Conservation (phyloP, 768 basidiomycete species). For the Dacryopinax spathularia region DNA sequence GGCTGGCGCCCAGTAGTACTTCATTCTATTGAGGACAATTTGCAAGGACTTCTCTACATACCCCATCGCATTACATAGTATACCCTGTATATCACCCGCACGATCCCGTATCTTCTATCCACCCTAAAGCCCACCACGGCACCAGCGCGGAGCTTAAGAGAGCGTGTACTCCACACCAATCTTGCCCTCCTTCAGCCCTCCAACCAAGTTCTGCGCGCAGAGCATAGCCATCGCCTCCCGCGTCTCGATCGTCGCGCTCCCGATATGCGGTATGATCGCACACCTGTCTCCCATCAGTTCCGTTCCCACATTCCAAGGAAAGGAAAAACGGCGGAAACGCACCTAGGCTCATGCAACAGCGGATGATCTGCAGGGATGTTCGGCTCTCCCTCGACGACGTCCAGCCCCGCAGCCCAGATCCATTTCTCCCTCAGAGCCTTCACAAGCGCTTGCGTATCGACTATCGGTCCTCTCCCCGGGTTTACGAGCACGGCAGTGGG, state of each 20-base stretch:
- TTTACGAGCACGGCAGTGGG: slow-evolving; percentile 70
- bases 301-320: no score
- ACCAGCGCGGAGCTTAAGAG: background rate
- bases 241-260: slow-evolving; percentile 76
- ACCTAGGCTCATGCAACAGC: slow-evolving; percentile 64
- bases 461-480: slow-evolving; percentile 66
- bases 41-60: no score
- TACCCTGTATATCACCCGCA: background rate
- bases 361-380: slow-evolving; percentile 58
- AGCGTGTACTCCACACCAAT: background rate
- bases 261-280: slow-evolving; percentile 79
- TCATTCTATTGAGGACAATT: background rate
- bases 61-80: no score
- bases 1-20: no score
- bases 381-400: slow-evolving; percentile 91
- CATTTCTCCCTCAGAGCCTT: slow-evolving; percentile 58
- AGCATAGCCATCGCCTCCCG: slow-evolving; percentile 67
- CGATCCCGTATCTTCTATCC: background rate
- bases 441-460: slow-evolving; percentile 81
- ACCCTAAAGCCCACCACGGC: no score
- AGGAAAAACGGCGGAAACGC: slow-evolving; percentile 15
- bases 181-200: slow-evolving; percentile 27
- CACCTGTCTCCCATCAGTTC: slow-evolving; percentile 34
- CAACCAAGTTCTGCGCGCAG: slow-evolving; percentile 54
- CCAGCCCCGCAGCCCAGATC: slow-evolving; percentile 87